A percentile compares a stretch with the other conserved stretches of the same genome.
Conservation (phyloP, 192 early-diverging fungal genomes). For the Coemansia erecta region DNA sequence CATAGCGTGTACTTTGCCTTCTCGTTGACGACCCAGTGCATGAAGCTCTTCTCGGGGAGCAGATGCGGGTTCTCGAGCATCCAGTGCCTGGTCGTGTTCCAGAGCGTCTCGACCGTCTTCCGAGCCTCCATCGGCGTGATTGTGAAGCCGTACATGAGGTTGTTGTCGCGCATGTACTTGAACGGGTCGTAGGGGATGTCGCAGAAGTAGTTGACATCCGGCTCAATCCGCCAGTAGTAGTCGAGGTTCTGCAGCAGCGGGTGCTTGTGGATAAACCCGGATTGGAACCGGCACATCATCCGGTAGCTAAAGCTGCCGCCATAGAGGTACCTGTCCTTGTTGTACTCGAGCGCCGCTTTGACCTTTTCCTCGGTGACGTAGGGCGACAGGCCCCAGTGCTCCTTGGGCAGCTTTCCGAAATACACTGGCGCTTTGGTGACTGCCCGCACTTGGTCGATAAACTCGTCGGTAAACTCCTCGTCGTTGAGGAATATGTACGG, state of each 20-base stretch:
- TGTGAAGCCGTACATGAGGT: slow-evolving; percentile 53
- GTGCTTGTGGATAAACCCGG: slow-evolving; percentile 57
- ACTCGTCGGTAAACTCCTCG: slow-evolving; percentile 61
- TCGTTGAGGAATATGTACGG: slow-evolving; percentile 75
- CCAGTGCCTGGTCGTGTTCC: slow-evolving; percentile 48
- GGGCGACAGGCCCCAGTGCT: slow-evolving; percentile 72
- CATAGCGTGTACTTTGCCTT: slow-evolving; percentile 56
- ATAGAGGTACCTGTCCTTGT: slow-evolving; percentile 54
- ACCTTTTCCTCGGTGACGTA: slow-evolving; percentile 66
- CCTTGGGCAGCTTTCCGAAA: slow-evolving; percentile 61
- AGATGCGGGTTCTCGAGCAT: slow-evolving; percentile 56
- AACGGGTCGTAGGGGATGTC: slow-evolving; percentile 57
- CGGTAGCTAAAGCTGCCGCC: slow-evolving; percentile 67
- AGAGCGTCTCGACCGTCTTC: slow-evolving; percentile 54
- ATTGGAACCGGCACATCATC: slow-evolving; percentile 45
- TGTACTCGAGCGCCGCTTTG: slow-evolving; percentile 53
- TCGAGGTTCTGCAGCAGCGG: slow-evolving; percentile 54
- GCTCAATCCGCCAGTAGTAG: slow-evolving; percentile 62
- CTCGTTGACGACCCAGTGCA: slow-evolving; percentile 51
- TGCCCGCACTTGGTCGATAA: slow-evolving; percentile 49
- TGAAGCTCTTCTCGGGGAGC: slow-evolving; percentile 53
- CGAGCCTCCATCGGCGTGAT: slow-evolving; percentile 55
- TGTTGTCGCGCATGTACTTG: slow-evolving; percentile 55
- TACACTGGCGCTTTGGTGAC: slow-evolving; percentile 58
- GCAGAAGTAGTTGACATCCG: slow-evolving; percentile 55